A percentile compares a stretch with the other conserved stretches of the same genome.
phyloP scores from a whole-genome alignment of 352 stramenopile species.

The Pythium phragmiticola region DNA sequence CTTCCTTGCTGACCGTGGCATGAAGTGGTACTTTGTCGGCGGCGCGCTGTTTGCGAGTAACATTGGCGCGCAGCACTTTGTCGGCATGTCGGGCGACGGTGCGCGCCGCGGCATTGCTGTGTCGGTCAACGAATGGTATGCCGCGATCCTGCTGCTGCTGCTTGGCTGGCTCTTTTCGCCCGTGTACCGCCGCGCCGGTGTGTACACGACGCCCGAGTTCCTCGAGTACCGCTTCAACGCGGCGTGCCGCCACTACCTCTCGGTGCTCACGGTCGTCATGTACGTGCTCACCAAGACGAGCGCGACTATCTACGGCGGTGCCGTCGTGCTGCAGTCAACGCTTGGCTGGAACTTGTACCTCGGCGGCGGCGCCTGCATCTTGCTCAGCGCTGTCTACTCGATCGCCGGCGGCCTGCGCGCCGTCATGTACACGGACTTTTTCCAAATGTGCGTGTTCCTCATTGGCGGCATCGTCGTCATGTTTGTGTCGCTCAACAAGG shows the following conservation, averaged over 20 bases:
- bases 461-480: too few species aligned
- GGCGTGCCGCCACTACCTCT: constrained; percentile 28
- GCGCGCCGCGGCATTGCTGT: constrained; percentile 56
- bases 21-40: constrained; percentile 61
- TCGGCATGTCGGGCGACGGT: constrained; percentile 65
- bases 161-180: constrained; percentile 31
- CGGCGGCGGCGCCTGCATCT: too few species aligned
- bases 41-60: constrained; percentile 64
- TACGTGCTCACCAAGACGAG: constrained; percentile 72
- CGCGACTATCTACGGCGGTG: constrained; percentile 64
- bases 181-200: constrained; percentile 1
- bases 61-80: constrained; percentile 70
- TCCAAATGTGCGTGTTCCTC: too few species aligned
- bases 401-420: too few species aligned
- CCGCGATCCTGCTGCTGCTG: constrained; percentile 50
- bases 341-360: too few species aligned
- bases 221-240: constrained; percentile 12
- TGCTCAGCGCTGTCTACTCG: too few species aligned
- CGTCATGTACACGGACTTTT: too few species aligned
- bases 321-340: constrained; percentile 50
- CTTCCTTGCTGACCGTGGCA: constrained; percentile 62
- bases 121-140: constrained; percentile 68
- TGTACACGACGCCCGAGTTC: constrained; percentile 10
- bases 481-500: too few species aligned
- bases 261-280: constrained; percentile 58